phyloP scores from a whole-genome alignment of 2,329 filamentous ascomycete genomes.

The Paecilomyces formosus region DNA sequence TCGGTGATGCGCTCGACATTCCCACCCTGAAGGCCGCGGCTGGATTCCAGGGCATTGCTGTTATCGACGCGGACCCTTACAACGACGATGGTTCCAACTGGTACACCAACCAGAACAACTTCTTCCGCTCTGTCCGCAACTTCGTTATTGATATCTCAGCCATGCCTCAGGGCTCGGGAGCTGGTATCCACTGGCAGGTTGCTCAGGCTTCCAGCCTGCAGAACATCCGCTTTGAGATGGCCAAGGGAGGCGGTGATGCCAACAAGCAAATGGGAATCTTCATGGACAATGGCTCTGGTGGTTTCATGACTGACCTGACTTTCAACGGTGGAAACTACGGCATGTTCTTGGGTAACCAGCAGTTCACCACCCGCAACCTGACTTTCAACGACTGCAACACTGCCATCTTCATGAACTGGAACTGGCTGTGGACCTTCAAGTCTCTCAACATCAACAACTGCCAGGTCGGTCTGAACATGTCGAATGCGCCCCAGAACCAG shows the following conservation, averaged over 20 bases:
- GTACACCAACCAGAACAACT: slow-evolving; percentile 76
- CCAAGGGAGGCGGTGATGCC: slow-evolving; percentile 52
- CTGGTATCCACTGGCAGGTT: slow-evolving; percentile 78
- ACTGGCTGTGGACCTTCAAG: slow-evolving; percentile 81
- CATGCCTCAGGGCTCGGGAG: slow-evolving; percentile 53
- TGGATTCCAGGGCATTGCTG: slow-evolving; percentile 73
- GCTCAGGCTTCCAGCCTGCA: slow-evolving; percentile 75
- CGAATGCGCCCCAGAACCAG: slow-evolving; percentile 56
- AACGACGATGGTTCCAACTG: slow-evolving; percentile 59
- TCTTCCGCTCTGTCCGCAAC: slow-evolving; percentile 76
- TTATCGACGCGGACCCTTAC: slow-evolving; percentile 87
- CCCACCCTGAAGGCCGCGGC: slow-evolving; percentile 69
- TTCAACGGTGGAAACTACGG: slow-evolving; percentile 78
- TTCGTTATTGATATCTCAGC: slow-evolving; percentile 69
- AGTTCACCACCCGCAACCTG: slow-evolving; percentile 78
- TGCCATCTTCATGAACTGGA: slow-evolving; percentile 84
- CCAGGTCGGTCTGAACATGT: slow-evolving; percentile 71
- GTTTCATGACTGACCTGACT: slow-evolving; percentile 73
- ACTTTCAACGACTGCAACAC: slow-evolving; percentile 77
- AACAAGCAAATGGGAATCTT: slow-evolving; percentile 73
- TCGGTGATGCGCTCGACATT: slow-evolving; percentile 67
- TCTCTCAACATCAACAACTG: slow-evolving; percentile 67
- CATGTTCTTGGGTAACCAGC: slow-evolving; percentile 75
- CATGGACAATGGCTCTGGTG: slow-evolving; percentile 78
- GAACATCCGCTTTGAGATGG: slow-evolving; percentile 77